Evolutionary conservation across 2,329 filamentous ascomycete genomes (phyloP).

Genomic region (Drechslerella coelobrocha): DNA sequence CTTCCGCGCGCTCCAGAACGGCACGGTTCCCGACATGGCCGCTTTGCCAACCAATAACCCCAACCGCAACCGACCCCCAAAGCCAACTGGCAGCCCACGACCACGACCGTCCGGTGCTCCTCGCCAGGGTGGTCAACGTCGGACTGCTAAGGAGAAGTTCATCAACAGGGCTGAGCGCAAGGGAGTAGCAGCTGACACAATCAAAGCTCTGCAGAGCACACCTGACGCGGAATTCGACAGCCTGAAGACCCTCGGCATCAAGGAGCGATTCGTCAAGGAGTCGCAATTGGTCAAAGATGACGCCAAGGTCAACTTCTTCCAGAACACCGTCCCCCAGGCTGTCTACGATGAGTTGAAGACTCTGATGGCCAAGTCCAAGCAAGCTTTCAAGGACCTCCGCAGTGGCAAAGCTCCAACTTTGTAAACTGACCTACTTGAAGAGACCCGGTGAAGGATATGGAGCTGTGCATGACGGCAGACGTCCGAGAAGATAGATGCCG

Average conservation of each 20-base stretch:
- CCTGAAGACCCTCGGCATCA: conserved; percentile 11
- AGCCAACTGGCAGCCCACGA: not conserved
- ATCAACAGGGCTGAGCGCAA: conserved; percentile 5
- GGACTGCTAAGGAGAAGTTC: conserved; percentile 11
- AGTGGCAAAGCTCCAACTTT: conserved; percentile 14
- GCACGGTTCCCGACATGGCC: conserved; percentile 10
- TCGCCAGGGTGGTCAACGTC: not conserved
- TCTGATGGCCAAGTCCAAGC: not conserved
- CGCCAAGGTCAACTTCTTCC: conserved; percentile 24
- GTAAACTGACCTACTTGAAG: conserved; percentile 3
- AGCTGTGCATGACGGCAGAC: not conserved
- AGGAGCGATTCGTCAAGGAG: conserved; percentile 19
- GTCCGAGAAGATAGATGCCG: conserved; percentile 5
- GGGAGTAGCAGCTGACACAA: conserved; percentile 1
- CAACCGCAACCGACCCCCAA: not conserved
- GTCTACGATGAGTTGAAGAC: conserved; percentile 24
- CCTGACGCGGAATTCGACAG: conserved; percentile 9
- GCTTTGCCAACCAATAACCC: conserved; percentile 6
- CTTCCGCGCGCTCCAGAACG: conserved; percentile 11
- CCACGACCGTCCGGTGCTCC: not conserved
- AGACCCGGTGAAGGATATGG: not conserved
- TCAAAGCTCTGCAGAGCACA: conserved; percentile 8
- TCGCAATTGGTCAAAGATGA: conserved; percentile 14
- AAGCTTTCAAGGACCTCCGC: not conserved
- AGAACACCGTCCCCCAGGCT: conserved; percentile 12